Percentiles rank a stretch among this genome's conserved stretches.
Conservation (phyloP, 176 grass and related monocot genomes). For the Juncus inflexus region DNA sequence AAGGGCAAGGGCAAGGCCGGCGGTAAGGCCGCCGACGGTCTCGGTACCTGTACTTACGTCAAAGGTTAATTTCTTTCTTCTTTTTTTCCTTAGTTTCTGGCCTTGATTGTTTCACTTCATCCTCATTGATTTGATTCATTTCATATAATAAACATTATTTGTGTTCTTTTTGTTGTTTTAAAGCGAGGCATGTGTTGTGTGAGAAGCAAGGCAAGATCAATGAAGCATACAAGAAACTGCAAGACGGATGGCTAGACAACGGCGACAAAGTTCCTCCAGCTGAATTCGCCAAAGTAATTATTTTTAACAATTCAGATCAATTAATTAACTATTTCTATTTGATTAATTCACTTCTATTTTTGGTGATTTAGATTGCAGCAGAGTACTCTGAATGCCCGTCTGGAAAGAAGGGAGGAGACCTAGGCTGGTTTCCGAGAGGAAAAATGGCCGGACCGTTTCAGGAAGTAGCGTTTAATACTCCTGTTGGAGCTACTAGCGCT, state of each 20-base stretch:
- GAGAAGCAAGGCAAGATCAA: constrained; percentile 99
- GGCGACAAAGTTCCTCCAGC: constrained; percentile 91
- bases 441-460: constrained; percentile 99
- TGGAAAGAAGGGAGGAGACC: constrained; percentile 95
- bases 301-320: neutral
- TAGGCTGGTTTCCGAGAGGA: constrained; percentile 93
- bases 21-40: constrained; percentile 69
- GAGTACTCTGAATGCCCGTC: constrained; percentile 95
- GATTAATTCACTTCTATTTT: neutral
- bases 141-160: neutral
- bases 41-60: constrained; percentile 92
- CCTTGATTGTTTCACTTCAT: neutral
- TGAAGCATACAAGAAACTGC: constrained; percentile 93
- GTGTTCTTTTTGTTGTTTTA: constrained; percentile 30
- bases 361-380: constrained; percentile 45
- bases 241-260: constrained; percentile 88
- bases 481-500: constrained; percentile 67
- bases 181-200: constrained; percentile 71
- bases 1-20: constrained; percentile 75
- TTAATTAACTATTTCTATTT: neutral
- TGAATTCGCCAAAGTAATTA: constrained; percentile 83
- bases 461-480: constrained; percentile 88
- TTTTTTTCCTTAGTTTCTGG: neutral
- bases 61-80: constrained; percentile 48
- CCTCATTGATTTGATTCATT: neutral